Evolutionary conservation across 1,284 basidiomycete species (phyloP).

Genomic region (Fomitopsis palustris): DNA sequence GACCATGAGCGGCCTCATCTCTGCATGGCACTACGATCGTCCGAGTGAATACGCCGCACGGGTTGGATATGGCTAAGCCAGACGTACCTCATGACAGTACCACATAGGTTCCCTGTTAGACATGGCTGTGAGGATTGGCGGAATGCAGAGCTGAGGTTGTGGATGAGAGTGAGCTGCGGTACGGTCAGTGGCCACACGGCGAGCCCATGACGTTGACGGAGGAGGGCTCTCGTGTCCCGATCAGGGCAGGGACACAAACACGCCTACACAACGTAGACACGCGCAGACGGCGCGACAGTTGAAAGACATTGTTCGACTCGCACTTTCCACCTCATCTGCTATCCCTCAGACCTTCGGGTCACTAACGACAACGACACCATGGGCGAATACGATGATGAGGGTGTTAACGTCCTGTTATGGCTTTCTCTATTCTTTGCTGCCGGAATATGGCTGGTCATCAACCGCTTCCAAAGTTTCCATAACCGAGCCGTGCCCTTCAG

Average conservation of each 20-base stretch:
- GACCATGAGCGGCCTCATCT: conserved; percentile 81
- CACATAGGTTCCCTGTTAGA: conserved; percentile 64
- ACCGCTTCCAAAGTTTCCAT: conserved; percentile 67
- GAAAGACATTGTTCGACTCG: conserved; percentile 3
- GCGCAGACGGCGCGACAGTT: not conserved
- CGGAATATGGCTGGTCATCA: conserved; percentile 73
- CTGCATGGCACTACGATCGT: conserved; percentile 59
- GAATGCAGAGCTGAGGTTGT: not conserved
- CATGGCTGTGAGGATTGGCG: conserved; percentile 37
- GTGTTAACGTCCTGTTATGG: conserved; percentile 29
- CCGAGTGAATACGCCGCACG: conserved; percentile 10
- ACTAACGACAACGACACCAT: conserved; percentile 10
- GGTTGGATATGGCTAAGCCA: not conserved
- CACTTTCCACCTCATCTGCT: conserved; percentile 1
- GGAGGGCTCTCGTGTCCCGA: too few relatives aligned
- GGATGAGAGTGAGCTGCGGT: conserved; percentile 6
- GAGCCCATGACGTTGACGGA: conserved; percentile 10
- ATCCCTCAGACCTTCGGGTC: conserved; percentile 1
- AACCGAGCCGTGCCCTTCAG: conserved; percentile 70
- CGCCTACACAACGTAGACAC: conserved; percentile 1
- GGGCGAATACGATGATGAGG: conserved; percentile 29
- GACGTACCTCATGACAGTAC: conserved; percentile 71
- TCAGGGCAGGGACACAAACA: conserved; percentile 9
- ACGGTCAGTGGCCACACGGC: not conserved
- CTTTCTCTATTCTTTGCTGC: conserved; percentile 64